phyloP scores from a whole-genome alignment of 306 rosid genomes.

The Vachellia collinsii region DNA sequence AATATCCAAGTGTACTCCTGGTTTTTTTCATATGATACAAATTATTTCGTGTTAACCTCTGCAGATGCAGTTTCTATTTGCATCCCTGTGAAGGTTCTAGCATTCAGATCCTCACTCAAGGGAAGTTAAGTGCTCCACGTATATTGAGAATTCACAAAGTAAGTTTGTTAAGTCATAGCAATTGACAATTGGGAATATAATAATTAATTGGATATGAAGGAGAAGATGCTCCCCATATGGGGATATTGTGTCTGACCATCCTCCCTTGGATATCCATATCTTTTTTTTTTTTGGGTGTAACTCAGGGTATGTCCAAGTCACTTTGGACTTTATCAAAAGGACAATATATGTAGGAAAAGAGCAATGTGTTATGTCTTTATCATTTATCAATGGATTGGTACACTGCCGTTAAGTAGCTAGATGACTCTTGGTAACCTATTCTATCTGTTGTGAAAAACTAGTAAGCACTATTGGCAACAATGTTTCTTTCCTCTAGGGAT shows the following conservation, averaged over 20 bases:
- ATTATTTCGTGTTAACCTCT: constrained; percentile 28
- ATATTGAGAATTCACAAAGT: constrained; percentile 94
- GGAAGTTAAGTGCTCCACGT: constrained; percentile 97
- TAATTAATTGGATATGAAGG: constrained; percentile 2
- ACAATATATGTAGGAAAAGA: background rate
- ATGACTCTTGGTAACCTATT: background rate
- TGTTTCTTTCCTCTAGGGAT: background rate
- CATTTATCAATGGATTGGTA: background rate
- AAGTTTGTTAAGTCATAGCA: constrained; percentile 42
- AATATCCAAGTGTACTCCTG: background rate
- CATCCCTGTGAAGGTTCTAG: constrained; percentile 95
- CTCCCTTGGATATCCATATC: background rate
- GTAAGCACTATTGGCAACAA: background rate
- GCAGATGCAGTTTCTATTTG: constrained; percentile 96
- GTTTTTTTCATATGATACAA: constrained; percentile 6
- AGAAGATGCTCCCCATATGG: background rate
- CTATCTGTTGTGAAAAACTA: background rate
- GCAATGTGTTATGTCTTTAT: background rate
- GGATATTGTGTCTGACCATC: background rate
- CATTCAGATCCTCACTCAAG: constrained; percentile 90
- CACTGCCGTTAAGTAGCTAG: background rate
- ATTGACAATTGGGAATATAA: constrained; percentile 15
- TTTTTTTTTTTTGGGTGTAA: too few relatives aligned
- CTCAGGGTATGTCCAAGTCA: too few relatives aligned
- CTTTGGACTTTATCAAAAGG: too few relatives aligned